Conservation (phyloP, 225 moss, liverwort and hornwort genomes). For the Bryum argenteum region DNA sequence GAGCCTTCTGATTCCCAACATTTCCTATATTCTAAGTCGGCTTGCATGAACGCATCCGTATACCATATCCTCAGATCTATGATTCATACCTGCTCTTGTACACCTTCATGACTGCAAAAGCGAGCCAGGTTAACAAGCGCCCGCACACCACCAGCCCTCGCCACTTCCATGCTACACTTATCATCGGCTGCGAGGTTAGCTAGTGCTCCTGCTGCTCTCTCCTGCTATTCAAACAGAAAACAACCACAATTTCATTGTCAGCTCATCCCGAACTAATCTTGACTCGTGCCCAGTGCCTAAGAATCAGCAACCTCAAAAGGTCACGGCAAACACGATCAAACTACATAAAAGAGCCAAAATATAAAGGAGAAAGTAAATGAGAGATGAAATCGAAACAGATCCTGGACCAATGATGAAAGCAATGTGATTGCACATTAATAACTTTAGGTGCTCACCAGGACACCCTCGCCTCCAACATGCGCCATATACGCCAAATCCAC, state of each 20-base stretch:
- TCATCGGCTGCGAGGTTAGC: conserved; percentile 97
- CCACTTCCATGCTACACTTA: conserved; percentile 97
- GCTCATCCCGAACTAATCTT: conserved; percentile 14
- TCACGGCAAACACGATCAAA: neutral
- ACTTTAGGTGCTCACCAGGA: conserved; percentile 65
- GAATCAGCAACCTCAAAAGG: neutral
- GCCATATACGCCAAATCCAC: conserved; percentile 85
- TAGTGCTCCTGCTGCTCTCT: conserved; percentile 94
- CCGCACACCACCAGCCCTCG: conserved; percentile 83
- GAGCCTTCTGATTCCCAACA: neutral
- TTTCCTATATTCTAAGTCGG: neutral
- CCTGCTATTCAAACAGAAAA: conserved; percentile 58
- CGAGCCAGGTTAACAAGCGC: conserved; percentile 88
- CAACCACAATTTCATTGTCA: conserved; percentile 33
- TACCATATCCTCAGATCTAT: neutral
- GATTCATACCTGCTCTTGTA: conserved; percentile 79
- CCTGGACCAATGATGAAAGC: neutral
- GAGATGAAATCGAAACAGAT: neutral
- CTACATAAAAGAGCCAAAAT: neutral
- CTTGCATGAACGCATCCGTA: neutral
- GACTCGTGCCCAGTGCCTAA: conserved; percentile 2
- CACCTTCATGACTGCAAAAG: conserved; percentile 83
- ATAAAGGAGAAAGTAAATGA: neutral
- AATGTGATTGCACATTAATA: neutral
- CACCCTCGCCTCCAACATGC: conserved; percentile 89